A percentile compares a stretch with the other conserved stretches of the same genome.
Evolutionary conservation across 345 rosid species (phyloP).

Genomic region (Psidium friedrichsthalianum): DNA sequence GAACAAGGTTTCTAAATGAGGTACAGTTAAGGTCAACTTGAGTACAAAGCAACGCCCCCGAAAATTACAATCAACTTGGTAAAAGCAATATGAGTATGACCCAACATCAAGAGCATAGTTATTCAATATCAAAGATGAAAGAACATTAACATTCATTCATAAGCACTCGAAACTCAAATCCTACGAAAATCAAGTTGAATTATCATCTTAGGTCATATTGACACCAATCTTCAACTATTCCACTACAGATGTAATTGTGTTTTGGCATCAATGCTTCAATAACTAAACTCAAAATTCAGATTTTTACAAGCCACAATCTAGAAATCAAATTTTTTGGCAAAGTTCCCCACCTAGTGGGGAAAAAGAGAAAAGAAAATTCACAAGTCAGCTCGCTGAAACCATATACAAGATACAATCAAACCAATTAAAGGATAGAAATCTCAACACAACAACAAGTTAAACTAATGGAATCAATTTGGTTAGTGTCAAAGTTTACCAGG

Average conservation of each 20-base stretch:
- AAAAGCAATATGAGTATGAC: neutral
- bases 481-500: neutral
- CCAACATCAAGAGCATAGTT: neutral
- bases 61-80: neutral
- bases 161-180: neutral
- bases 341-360: neutral
- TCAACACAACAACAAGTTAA: neutral
- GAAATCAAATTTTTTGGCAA: neutral
- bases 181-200: neutral
- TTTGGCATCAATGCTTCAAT: neutral
- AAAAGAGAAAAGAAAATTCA: neutral
- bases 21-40: neutral
- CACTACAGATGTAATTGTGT: neutral
- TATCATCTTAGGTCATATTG: neutral
- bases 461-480: neutral
- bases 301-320: neutral
- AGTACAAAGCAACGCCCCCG: neutral
- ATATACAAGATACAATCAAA: neutral
- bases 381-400: neutral
- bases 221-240: neutral
- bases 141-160: neutral
- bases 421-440: neutral
- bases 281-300: neutral
- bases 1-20: neutral
- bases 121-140: neutral